A percentile compares a stretch with the other conserved stretches of the same genome.
Conservation (phyloP, 1,284 basidiomycete genomes). For the Microbotryum violaceum region DNA sequence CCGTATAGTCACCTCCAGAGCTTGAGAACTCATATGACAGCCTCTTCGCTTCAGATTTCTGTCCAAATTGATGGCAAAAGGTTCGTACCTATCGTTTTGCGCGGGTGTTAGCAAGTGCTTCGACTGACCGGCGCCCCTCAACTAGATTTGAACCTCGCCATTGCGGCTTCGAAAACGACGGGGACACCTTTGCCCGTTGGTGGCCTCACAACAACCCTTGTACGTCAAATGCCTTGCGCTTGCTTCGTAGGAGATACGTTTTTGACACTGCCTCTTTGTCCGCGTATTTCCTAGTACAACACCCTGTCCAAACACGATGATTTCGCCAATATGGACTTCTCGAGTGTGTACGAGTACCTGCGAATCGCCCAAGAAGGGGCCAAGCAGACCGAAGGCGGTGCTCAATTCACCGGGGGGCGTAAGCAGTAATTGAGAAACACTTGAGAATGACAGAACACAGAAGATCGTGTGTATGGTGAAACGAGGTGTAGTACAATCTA, state of each 20-base stretch:
- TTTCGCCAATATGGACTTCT: slow-evolving; percentile 65
- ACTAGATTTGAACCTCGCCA: slow-evolving; percentile 73
- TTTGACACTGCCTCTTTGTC: slow-evolving; percentile 48
- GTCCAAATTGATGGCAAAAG: slow-evolving; percentile 76
- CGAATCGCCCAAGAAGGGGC: slow-evolving; percentile 2
- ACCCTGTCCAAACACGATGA: slow-evolving; percentile 50
- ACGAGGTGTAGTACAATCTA: too few relatives aligned
- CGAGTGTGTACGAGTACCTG: slow-evolving; percentile 64
- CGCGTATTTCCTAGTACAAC: slow-evolving; percentile 39
- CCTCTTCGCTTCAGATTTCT: slow-evolving; percentile 49
- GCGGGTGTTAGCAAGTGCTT: background rate
- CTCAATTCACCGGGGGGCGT: background rate
- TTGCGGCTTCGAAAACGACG: slow-evolving; percentile 51
- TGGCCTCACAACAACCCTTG: slow-evolving; percentile 47
- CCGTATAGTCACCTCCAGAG: background rate
- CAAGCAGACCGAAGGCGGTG: background rate
- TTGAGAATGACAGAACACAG: background rate
- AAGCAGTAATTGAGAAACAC: background rate
- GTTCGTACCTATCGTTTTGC: slow-evolving; percentile 22
- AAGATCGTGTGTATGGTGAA: too few relatives aligned
- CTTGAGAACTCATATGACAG: background rate
- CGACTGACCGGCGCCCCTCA: background rate
- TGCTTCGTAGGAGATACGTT: too few relatives aligned
- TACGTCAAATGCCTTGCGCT: too few relatives aligned
- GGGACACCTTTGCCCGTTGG: slow-evolving; percentile 57